Base-by-base conservation (phyloP, 306 rosid genomes). In the Vigna trinervia region DNA sequence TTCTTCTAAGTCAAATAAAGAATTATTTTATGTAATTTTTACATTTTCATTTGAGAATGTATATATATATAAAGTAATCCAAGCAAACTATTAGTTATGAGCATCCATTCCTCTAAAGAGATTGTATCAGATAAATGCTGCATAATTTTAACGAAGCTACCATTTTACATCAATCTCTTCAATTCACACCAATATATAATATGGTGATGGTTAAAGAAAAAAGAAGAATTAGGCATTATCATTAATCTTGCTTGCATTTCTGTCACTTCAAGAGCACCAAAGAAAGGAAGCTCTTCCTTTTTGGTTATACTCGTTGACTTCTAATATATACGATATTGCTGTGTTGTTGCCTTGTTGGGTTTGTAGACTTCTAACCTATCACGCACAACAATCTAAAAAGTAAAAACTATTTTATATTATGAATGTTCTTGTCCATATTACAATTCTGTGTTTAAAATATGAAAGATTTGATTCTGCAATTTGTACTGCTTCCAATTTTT, bases 281-380 rank as follows among this genome's bases (percentile, higher is more conserved):
- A 60, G 67, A 70, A 85, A 77, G 53, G 13, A 71, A 38, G 78
- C 84, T 61, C 46, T 61, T 61, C 67, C 66, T 60, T 80, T 80
- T 80, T 73, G 8, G 72, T 82, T 76, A 78, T 84, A 63, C 74
- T 69, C 83, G 82, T 82, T 88, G 92, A 84, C 92, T 79, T 56
- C 48, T 58, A 51, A 39, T 53, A n/a, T 51, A 20, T 43, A 66
- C 59, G 53, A 74, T 60, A 65, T 56, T 76, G 74, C 60, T n/a
- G 63, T 45, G 78, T 60, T 86, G 76, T 10, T 45, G 48, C 48
- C 48, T 39, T 45, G 48, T 68, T 71, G 66, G 81, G 83, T 68
- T 69, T 77, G 68, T 59, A 47, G 65, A 73, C 80, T 72, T 9
- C 53, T 56, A 61, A 63, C 20, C 73, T 14, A 28, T 41, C 58